Evolutionary conservation across 257 asterid genomes (phyloP).

Genomic region (Euphrasia confusa): DNA sequence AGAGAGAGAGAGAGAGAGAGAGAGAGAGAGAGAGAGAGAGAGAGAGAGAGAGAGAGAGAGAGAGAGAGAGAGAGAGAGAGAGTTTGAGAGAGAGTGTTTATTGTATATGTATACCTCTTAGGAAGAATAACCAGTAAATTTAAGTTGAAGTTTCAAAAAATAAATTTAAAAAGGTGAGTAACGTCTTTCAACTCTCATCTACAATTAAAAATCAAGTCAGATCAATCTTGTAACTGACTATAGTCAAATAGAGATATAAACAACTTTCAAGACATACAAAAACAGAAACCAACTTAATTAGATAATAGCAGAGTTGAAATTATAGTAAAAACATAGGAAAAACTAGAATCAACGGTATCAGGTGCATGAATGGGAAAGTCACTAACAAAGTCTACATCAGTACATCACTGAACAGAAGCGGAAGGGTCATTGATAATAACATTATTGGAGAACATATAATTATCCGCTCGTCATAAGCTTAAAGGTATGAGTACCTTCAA

Average conservation of each 20-base stretch:
- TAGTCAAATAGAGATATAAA: constrained; percentile 4
- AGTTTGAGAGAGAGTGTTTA: not conserved
- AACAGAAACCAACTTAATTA: constrained; percentile 11
- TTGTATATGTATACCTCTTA: not conserved
- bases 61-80: not conserved
- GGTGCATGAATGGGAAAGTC: not conserved
- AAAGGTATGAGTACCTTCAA: constrained; percentile 48
- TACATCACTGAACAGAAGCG: not conserved
- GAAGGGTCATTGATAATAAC: constrained; percentile 3
- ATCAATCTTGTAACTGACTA: constrained; percentile 2
- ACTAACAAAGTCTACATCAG: not conserved
- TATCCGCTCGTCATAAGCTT: not conserved
- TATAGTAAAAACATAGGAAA: constrained; percentile 6
- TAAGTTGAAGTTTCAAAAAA: constrained; percentile 1
- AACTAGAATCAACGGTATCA: constrained; percentile 2
- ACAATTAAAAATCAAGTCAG: constrained; percentile 5
- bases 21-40: no score
- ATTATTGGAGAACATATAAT: constrained; percentile 10
- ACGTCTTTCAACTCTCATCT: not conserved
- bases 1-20: no score
- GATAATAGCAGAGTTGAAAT: not conserved
- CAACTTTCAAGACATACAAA: not conserved
- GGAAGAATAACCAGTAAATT: constrained; percentile 4
- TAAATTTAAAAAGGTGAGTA: not conserved
- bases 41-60: no score